A percentile compares a stretch with the other conserved stretches of the same genome.
These are phyloP conservation scores for Fomes fomentarius DNA, from an alignment of 1,284 basidiomycete species.

Conservation along the genomic window DNA sequence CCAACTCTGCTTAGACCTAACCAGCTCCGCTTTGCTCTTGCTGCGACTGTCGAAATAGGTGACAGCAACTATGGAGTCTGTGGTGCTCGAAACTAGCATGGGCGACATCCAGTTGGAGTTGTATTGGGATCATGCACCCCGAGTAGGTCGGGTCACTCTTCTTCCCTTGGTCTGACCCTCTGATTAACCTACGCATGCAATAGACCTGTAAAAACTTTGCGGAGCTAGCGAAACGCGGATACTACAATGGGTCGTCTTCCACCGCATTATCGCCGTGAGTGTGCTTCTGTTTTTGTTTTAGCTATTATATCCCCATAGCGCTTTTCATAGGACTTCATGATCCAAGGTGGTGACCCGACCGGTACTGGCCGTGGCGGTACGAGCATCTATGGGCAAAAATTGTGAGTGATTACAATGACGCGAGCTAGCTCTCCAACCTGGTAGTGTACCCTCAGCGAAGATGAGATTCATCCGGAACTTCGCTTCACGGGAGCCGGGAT, in stretches of 20 bases:
- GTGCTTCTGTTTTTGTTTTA: constrained; percentile 10
- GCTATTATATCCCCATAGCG: constrained; percentile 8
- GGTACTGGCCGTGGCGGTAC: constrained; percentile 95
- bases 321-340: constrained; percentile 88
- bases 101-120: constrained; percentile 90
- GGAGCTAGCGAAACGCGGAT: constrained; percentile 81
- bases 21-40: not conserved
- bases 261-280: constrained; percentile 84
- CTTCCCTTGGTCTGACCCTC: constrained; percentile 3
- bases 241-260: constrained; percentile 88
- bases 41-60: not conserved
- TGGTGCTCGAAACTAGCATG: constrained; percentile 84
- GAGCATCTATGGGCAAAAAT: constrained; percentile 91
- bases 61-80: constrained; percentile 50
- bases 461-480: constrained; percentile 87
- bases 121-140: constrained; percentile 90
- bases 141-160: constrained; percentile 48
- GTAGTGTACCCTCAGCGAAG: constrained; percentile 52
- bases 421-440: not conserved
- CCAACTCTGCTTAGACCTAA: not conserved
- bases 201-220: constrained; percentile 95
- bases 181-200: constrained; percentile 17
- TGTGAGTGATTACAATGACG: constrained; percentile 58
- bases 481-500: constrained; percentile 96
- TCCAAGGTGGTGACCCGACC: constrained; percentile 93